These are phyloP conservation scores for Periconia sp. DNA, from an alignment of 2,329 filamentous ascomycete genomes.

Conservation along the genomic window DNA sequence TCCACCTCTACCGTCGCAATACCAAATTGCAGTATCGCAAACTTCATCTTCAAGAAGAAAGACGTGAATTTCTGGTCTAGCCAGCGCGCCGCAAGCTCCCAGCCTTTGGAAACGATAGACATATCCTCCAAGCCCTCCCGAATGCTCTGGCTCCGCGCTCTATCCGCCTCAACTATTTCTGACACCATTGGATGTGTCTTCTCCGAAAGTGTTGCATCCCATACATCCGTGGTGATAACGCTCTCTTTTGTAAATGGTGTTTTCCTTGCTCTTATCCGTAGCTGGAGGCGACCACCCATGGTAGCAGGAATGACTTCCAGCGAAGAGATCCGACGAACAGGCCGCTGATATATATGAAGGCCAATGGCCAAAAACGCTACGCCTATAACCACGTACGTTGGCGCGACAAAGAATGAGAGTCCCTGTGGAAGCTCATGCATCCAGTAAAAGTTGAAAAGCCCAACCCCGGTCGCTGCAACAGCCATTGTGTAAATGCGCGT, in stretches of 20 bases:
- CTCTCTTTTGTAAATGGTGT: slow-evolving; percentile 34
- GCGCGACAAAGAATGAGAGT: slow-evolving; percentile 39
- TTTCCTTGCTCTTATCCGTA: slow-evolving; percentile 34
- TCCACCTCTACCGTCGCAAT: slow-evolving; percentile 36
- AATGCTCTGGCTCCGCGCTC: slow-evolving; percentile 31
- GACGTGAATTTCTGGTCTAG: slow-evolving; percentile 44
- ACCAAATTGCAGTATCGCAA: slow-evolving; percentile 40
- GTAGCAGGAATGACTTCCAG: slow-evolving; percentile 39
- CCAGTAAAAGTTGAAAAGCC: slow-evolving; percentile 37
- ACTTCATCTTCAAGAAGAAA: slow-evolving; percentile 44
- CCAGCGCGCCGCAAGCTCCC: slow-evolving; percentile 38
- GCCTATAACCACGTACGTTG: slow-evolving; percentile 40
- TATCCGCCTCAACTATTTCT: slow-evolving; percentile 38
- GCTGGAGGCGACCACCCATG: slow-evolving; percentile 33
- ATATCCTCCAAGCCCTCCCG: slow-evolving; percentile 32
- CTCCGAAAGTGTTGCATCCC: slow-evolving; percentile 35
- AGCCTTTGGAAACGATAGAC: slow-evolving; percentile 26
- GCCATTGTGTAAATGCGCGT: slow-evolving; percentile 36
- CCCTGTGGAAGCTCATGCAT: slow-evolving; percentile 34
- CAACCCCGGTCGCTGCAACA: slow-evolving; percentile 29
- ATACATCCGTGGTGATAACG: slow-evolving; percentile 35
- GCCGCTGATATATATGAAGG: slow-evolving; percentile 38
- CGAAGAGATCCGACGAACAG: slow-evolving; percentile 34
- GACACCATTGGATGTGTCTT: slow-evolving; percentile 38
- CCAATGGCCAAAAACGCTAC: slow-evolving; percentile 35